Evolutionary conservation across 805 yeast species (phyloP).

Genomic region (Tetrapisispora pingtungensis): DNA sequence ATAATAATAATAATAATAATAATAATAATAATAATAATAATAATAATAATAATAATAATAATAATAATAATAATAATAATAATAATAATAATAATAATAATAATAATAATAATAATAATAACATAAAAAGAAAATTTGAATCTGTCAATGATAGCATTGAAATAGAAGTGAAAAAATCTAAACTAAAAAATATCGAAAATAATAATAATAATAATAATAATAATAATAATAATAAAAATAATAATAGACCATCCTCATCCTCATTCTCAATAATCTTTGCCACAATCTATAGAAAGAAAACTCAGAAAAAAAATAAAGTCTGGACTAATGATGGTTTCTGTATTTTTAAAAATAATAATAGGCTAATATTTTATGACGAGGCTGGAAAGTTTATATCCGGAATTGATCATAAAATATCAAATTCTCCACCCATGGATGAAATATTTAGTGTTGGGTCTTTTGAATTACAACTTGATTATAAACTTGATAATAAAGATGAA

Average conservation of each 20-base stretch:
- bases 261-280: not conserved
- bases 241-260: not conserved
- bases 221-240: too few species aligned
- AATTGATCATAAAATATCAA: constrained; percentile 7
- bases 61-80: too few species aligned
- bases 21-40: too few species aligned
- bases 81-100: too few species aligned
- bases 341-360: constrained; percentile 16
- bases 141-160: not conserved
- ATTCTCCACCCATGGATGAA: constrained; percentile 28
- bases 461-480: constrained; percentile 56
- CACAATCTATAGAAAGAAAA: constrained; percentile 49
- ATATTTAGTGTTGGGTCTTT: constrained; percentile 43
- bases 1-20: too few species aligned
- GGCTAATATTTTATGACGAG: constrained; percentile 21
- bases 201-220: too few species aligned
- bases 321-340: constrained; percentile 92
- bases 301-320: constrained; percentile 72
- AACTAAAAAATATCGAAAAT: too few species aligned
- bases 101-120: too few species aligned
- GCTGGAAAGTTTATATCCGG: constrained; percentile 26
- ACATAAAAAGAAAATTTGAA: not conserved
- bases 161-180: not conserved
- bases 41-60: too few species aligned
- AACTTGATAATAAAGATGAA: constrained; percentile 24